Evolutionary conservation across 352 stramenopile genomes (phyloP), one percentile per base, ranked within the genome.

Genomic region (Globisporangium radiosum): DNA sequence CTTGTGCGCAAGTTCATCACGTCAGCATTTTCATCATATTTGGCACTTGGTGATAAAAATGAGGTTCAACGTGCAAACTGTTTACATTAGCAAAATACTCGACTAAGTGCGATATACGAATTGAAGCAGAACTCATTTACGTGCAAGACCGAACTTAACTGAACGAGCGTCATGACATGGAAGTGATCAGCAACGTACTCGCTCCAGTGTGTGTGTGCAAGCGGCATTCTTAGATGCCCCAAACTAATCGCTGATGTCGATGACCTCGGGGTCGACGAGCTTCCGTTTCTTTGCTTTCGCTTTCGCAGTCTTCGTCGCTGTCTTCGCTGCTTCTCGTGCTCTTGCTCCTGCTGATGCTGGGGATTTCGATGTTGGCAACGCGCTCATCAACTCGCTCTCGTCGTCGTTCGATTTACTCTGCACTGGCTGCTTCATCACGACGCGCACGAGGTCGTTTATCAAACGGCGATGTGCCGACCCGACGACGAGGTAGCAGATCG

Each of bases 401-500:
- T 54, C 25, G 37, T 66, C 49, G 14, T 33, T 38, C 4, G 17
- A 40, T 19, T n/a, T 39, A 50, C 25, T 13, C 15, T 9, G 49
- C 44, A 44, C 11, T 15, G 55, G 47, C 14, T 54, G 33, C 15
- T 63, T 51, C 38, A 74, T 66, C 50, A 63, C 44, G 7, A 70
- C 57, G 13, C 59, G 36, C 6, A 76, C 38, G 3, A 62, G 36
- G 36, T 37, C 42, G 4, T 49, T 56, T 40, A 56, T 43, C 52
- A 77, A 53, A 3, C 70, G 71, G 8, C 70, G 69, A 54, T 76
- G 70, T 47, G 63, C 66, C 4, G 72, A 56, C 7, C 78, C 78
- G 25, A 69, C 62, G 25, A 84, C 76, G 9, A 91, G 47, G 59
- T 90, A 91, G 57, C 78, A 87, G 38, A 84, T 88, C 17, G 81